These are phyloP conservation scores for Entophlyctis luteolus DNA, from an alignment of 192 early-diverging fungal genomes.

Conservation along the genomic window DNA sequence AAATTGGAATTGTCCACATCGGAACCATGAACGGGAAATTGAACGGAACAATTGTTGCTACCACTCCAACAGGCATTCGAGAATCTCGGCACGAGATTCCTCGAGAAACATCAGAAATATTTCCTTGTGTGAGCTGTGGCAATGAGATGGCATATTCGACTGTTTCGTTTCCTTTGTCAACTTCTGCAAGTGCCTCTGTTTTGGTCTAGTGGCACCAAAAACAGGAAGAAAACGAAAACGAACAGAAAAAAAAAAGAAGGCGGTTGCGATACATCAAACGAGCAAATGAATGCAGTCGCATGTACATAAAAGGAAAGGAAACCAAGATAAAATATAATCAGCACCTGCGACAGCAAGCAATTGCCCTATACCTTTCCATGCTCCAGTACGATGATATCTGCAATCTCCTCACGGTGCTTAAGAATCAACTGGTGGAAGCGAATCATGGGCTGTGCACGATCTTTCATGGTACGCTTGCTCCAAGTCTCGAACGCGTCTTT, in stretches of 20 bases:
- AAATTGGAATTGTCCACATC: constrained; percentile 71
- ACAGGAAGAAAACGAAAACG: neutral
- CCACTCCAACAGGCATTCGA: constrained; percentile 67
- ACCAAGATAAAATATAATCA: too few relatives aligned
- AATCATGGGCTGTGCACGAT: constrained; percentile 61
- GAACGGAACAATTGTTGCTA: constrained; percentile 76
- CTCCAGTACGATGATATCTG: constrained; percentile 67
- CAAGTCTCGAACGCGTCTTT: constrained; percentile 27
- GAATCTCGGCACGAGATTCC: constrained; percentile 61
- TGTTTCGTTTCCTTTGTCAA: constrained; percentile 75
- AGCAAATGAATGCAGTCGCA: too few relatives aligned
- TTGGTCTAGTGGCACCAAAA: constrained; percentile 33
- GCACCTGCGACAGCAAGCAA: neutral
- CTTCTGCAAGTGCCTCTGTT: constrained; percentile 67
- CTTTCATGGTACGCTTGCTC: constrained; percentile 61
- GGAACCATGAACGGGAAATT: constrained; percentile 72
- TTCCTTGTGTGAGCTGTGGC: constrained; percentile 62
- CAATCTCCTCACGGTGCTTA: constrained; percentile 62
- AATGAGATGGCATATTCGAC: constrained; percentile 71
- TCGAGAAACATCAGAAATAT: constrained; percentile 59
- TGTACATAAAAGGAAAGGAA: too few relatives aligned
- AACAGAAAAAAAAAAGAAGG: too few relatives aligned
- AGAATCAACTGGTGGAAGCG: constrained; percentile 54
- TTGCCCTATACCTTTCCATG: constrained; percentile 70
- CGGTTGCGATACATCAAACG: too few relatives aligned